Percentiles rank a stretch among this genome's conserved stretches.
Evolutionary conservation across 2,329 filamentous ascomycete species (phyloP).

Genomic region (Cytospora piceae): DNA sequence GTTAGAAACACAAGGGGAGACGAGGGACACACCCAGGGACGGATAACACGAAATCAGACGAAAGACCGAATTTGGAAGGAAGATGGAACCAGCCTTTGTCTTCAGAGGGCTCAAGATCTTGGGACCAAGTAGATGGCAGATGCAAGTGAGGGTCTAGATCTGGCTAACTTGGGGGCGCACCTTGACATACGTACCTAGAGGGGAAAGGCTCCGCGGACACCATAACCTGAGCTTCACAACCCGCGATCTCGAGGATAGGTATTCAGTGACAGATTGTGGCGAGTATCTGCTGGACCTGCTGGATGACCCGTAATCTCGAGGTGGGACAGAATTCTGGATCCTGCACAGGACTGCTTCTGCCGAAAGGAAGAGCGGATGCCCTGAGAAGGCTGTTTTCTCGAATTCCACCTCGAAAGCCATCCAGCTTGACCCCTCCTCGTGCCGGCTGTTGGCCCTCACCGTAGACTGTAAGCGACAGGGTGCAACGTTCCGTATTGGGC

Average conservation of each 20-base stretch:
- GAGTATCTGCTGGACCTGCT: background rate
- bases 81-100: conserved; percentile 15
- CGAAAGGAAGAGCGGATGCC: background rate
- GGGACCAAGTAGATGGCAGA: conserved; percentile 11
- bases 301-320: conserved; percentile 3
- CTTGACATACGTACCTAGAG: conserved; percentile 1
- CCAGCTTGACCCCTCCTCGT: conserved; percentile 1
- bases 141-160: conserved; percentile 15
- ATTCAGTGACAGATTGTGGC: background rate
- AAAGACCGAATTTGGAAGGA: conserved; percentile 12
- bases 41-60: background rate
- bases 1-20: conserved; percentile 19
- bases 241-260: background rate
- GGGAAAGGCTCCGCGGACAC: background rate
- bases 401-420: conserved; percentile 4
- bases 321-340: background rate
- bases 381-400: background rate
- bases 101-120: conserved; percentile 7
- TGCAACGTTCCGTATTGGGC: conserved; percentile 10
- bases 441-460: background rate
- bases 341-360: background rate
- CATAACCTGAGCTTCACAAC: background rate
- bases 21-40: conserved; percentile 3
- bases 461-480: conserved; percentile 14
- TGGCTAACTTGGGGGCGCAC: conserved; percentile 11